Evolutionary conservation across 805 yeast genomes (phyloP).

Genomic region (Torulaspora gathmanii): DNA sequence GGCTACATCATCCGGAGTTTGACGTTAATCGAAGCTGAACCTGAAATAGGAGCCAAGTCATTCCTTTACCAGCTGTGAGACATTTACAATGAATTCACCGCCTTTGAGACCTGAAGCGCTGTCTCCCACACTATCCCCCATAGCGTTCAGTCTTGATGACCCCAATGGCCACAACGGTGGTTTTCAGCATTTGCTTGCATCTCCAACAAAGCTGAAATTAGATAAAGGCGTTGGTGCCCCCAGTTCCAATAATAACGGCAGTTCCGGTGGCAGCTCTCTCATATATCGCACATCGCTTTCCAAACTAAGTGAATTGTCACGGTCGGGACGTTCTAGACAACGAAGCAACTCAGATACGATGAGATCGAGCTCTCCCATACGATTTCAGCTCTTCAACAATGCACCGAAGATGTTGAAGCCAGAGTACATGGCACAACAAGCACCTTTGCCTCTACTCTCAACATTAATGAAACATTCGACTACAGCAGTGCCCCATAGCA

Average conservation of each 20-base stretch:
- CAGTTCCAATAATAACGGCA: conserved; percentile 2
- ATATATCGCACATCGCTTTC: conserved; percentile 33
- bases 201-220: conserved; percentile 31
- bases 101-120: conserved; percentile 27
- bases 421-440: conserved; percentile 25
- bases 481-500: conserved; percentile 4
- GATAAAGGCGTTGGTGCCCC: conserved; percentile 12
- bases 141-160: conserved; percentile 29
- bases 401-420: conserved; percentile 32
- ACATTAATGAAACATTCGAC: conserved; percentile 18
- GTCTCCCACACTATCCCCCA: conserved; percentile 31
- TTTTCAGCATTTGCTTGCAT: conserved; percentile 22
- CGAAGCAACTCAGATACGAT: conserved; percentile 25
- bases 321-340: conserved; percentile 20
- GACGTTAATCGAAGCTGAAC: not conserved
- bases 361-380: conserved; percentile 30
- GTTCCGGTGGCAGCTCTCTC: conserved; percentile 12
- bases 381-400: conserved; percentile 20
- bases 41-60: conserved; percentile 2
- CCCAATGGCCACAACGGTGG: conserved; percentile 11
- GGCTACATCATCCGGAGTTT: not conserved
- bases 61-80: not conserved
- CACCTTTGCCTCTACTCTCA: conserved; percentile 25
- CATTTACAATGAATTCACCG: conserved; percentile 25
- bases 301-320: conserved; percentile 27